These are phyloP conservation scores for Ampelomyces quisqualis DNA, from an alignment of 2,329 filamentous ascomycete species.

Conservation along the genomic window DNA sequence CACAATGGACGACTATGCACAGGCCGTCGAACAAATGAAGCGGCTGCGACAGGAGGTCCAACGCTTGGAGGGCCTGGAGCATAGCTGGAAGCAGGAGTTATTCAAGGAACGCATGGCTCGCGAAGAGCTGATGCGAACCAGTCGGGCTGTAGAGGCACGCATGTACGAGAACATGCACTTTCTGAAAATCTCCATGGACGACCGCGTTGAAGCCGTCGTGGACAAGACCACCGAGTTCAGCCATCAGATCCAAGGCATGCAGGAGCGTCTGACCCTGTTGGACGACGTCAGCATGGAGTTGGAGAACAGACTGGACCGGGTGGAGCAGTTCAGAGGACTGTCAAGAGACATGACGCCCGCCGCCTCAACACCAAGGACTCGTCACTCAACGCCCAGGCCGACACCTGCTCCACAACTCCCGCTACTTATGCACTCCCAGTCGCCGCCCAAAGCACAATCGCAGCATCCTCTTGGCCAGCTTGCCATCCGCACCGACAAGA, in stretches of 20 bases:
- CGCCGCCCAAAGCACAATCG: conserved; percentile 32
- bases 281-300: conserved; percentile 46
- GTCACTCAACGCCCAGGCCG: conserved; percentile 22
- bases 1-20: conserved; percentile 40
- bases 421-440: conserved; percentile 31
- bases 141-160: conserved; percentile 37
- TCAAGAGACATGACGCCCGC: conserved; percentile 36
- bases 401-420: conserved; percentile 33
- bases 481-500: conserved; percentile 43
- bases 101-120: conserved; percentile 38
- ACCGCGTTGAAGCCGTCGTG: conserved; percentile 45
- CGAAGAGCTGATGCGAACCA: conserved; percentile 37
- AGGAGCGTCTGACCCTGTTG: conserved; percentile 42
- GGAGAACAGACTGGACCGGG: conserved; percentile 41
- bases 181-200: conserved; percentile 44
- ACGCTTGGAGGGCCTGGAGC: conserved; percentile 38
- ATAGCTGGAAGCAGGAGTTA: conserved; percentile 42
- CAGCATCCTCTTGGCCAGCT: conserved; percentile 35
- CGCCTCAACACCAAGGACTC: conserved; percentile 30
- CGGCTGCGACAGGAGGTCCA: conserved; percentile 36
- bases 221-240: conserved; percentile 43
- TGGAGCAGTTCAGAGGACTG: conserved; percentile 28
- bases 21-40: conserved; percentile 42
- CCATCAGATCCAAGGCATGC: conserved; percentile 40
- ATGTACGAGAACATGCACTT: conserved; percentile 44